Evolutionary conservation across 352 stramenopile genomes (phyloP), one percentile per base, ranked within the genome.

Genomic region (Phytophthora podocarpi): DNA sequence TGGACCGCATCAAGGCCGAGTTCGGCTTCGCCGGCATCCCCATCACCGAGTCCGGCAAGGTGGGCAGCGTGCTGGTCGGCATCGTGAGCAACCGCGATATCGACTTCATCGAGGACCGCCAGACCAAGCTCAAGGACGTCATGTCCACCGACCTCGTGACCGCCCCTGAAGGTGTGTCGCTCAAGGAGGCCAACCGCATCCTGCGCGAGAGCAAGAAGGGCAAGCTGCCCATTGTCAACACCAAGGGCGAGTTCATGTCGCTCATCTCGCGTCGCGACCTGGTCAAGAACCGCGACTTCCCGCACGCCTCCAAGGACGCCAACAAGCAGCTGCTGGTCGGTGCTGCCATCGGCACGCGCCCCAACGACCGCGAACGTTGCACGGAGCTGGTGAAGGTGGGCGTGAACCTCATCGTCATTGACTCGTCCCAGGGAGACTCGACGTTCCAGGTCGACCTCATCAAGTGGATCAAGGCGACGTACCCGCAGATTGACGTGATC

Each of bases 1-100:
- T 99, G 9, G 86, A 98, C 67, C 69, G 75, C 39, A 97, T 99
- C 62, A 99, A 99, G 76, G 69, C 67, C 49, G 86, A 97, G 68
- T 96, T 97, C 51, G 97, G 97, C 55, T 99, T 99, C 72, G 98
- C 96, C 5, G 97, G 97, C 27, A 99, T 99, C 73, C 98, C 98
- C 20, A 98, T 99, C 68, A 99, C 98, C 12, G 87, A 98, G 59
- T 89, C 93, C 64, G 98, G 98, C 62, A 98, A 98, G 64, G 97
- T 99, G 46, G 97, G 97, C 66, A 98, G 91, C 16, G 93, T 98
- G 59, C 88, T 99, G 15, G 72, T 99, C 2, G 98, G 98, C 59
- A 99, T 99, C 54, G 98, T 99, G 39, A 99, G 97, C 28, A 98
- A 98, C 77, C 92, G 98, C 49, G 98, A 99, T 80, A 98, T 99